Evolutionary conservation across 352 stramenopile genomes (phyloP).

Genomic region (Globisporangium carolinianum): DNA sequence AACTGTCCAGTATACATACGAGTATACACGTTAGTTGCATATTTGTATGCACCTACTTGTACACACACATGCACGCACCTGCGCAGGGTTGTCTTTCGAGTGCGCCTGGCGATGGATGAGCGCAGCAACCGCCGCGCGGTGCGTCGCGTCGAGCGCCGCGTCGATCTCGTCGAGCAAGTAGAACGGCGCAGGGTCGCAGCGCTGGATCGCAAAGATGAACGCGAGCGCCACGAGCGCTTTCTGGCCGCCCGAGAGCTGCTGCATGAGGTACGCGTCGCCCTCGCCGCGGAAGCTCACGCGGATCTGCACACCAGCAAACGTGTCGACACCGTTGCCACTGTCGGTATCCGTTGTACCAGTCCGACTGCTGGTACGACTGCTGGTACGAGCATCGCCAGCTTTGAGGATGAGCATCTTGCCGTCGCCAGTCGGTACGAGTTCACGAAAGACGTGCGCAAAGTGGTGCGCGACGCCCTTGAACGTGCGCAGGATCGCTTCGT

Average conservation of each 20-base stretch:
- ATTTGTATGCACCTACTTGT: too few relatives aligned
- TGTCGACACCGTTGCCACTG: constrained; percentile 59
- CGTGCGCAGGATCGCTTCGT: constrained; percentile 98
- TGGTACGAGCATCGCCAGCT: constrained; percentile 23
- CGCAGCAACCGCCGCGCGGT: constrained; percentile 94
- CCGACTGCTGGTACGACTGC: not conserved
- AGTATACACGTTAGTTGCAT: not conserved
- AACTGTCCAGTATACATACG: constrained; percentile 41
- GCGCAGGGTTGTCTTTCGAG: constrained; percentile 92
- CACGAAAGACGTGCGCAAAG: constrained; percentile 98
- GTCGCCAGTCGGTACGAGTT: constrained; percentile 95
- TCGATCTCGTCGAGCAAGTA: constrained; percentile 99
- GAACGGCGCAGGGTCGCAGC: constrained; percentile 98
- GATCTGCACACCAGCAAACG: constrained; percentile 97
- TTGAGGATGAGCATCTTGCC: constrained; percentile 96
- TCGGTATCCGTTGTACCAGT: constrained; percentile 19
- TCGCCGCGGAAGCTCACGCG: constrained; percentile 96
- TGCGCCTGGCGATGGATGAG: constrained; percentile 96
- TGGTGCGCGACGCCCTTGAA: constrained; percentile 97
- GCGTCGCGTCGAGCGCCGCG: constrained; percentile 98
- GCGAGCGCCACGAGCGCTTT: constrained; percentile 98
- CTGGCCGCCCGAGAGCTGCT: constrained; percentile 98
- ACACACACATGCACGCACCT: constrained; percentile 47
- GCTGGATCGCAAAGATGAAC: constrained; percentile 99
- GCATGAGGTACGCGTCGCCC: constrained; percentile 97